phyloP scores from a whole-genome alignment of 148 eudicot species.

The Limonium bicolor region DNA sequence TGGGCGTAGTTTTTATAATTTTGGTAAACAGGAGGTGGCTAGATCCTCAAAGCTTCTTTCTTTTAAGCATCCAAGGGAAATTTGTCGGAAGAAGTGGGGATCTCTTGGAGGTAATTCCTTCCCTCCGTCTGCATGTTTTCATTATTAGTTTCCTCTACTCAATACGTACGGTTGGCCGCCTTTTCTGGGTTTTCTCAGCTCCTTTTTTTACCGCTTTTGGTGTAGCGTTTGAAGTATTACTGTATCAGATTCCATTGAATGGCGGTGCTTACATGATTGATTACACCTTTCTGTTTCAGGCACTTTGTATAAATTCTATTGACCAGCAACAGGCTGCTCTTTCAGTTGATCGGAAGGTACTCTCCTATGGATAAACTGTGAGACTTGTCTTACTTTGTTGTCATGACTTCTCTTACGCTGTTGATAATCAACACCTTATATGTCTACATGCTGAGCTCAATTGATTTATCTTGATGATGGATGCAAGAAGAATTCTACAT shows the following conservation, averaged over 20 bases:
- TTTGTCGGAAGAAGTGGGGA: constrained; percentile 70
- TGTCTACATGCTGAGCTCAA: no score
- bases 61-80: constrained; percentile 65
- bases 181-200: no score
- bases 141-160: no score
- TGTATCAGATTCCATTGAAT: no score
- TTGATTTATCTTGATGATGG: background rate
- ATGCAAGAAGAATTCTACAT: no score
- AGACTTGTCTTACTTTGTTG: no score
- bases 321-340: constrained; percentile 68
- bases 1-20: constrained; percentile 22
- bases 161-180: no score
- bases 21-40: constrained; percentile 18
- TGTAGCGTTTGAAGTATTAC: no score
- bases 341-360: constrained; percentile 83
- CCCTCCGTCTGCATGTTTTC: no score
- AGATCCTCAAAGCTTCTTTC: constrained; percentile 16
- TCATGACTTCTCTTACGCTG: no score
- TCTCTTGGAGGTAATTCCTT: constrained; percentile 66
- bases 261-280: background rate
- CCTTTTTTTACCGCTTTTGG: background rate
- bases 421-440: no score
- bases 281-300: constrained; percentile 30
- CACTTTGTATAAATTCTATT: constrained; percentile 68
- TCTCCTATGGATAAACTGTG: constrained; percentile 1